Evolutionary conservation across 345 rosid species (phyloP), one percentile per base, ranked within the genome.

Genomic region (Eucalyptus pauciflora): DNA sequence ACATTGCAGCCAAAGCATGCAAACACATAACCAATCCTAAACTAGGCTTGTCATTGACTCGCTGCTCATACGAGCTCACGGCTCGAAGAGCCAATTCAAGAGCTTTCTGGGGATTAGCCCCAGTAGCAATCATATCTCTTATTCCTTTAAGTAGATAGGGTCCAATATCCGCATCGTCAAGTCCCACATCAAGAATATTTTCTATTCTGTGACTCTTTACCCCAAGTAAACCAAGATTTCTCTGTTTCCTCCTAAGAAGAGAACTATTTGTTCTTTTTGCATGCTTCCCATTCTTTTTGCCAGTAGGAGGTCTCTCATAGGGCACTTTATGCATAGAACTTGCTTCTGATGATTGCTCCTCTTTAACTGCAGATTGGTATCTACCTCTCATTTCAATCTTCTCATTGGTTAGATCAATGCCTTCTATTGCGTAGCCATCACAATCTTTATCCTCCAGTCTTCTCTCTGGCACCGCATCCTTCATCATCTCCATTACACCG

Each of bases 21-120:
- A 97, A 86, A 86, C 94, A 95, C 98, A 97, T 96, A 1, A 95
- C 99, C n/a, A 93, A 86, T 89, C 94, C 96, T 85, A 96, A 89
- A 86, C 88, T 54, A 41, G 93, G 94, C 49, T 67, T 88, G 13
- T 58, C 64, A 52, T 92, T 97, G 87, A 94, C 89, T 31, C 91
- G 88, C 90, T 88, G 92, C 95, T 96, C 99, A 37, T 96, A 96
- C 7, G 94, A 94, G 88, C 93, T 96, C 24, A 92, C 91, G 1
- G 99, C 96, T 37, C 94, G 93, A 31, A 91, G 22, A 60, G 95
- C 96, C 87, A 95, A 91, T 86, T 94, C 95, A 89, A 96, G 99
- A 81, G 97, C 95, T 89, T 92, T 95, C 87, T 89, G 91, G 9
- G 95, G 94, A 90, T 94, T 95, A 88, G 94, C 97, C 17, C 99